Base-by-base conservation (phyloP, 2,329 filamentous ascomycete species). In the Diplodia scrobiculata region DNA sequence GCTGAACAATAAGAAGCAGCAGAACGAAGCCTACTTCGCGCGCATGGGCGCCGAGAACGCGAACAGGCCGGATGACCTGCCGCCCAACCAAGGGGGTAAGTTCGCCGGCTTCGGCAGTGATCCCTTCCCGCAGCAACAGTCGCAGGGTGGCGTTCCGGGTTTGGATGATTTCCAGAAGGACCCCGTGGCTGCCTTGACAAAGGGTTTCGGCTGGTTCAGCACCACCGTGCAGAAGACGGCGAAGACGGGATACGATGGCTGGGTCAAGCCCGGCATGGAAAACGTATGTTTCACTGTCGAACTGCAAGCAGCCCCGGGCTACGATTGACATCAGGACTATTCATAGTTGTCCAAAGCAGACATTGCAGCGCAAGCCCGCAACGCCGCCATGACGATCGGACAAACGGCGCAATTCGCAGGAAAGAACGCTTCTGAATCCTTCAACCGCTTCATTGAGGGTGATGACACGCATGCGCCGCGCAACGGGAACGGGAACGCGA, bases 201-300 rank as follows among this genome's bases (percentile, higher is more conserved):
- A 96, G 79, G 91, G 94, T 0, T 96, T 98, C 73, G 94, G 94
- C 9, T 98, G 95, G 92, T 92, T 98, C 74, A 86, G 92, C 19
- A 90, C 87, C 38, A 92, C 91, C 13, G 92, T 98, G 50, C 88
- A 88, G 29, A 97, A 95, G 83, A 91, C 91, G 70, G 95, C 93
- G 45, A 96, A 96, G 82, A 91, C 87, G 17, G 89, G 97, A 27
- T 96, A 97, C 76, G 90, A 95, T 71, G 87, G 89, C 38, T 97
- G 92, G 79, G 91, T 99, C 64, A 92, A 96, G 79, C 95, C 95
- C 10, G 95, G 92, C 32, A 92, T 95, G 68, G 90, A 91, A 74
- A 91, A 92, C 86, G 90, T 92, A 83, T 68, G 83, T 73, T 38
- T 19, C 38, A 9, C 41, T 36, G 17, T n/a, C 9, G n/a, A 7